Evolutionary conservation across 1,284 basidiomycete genomes (phyloP).

Genomic region (Ustilago cynodontis): DNA sequence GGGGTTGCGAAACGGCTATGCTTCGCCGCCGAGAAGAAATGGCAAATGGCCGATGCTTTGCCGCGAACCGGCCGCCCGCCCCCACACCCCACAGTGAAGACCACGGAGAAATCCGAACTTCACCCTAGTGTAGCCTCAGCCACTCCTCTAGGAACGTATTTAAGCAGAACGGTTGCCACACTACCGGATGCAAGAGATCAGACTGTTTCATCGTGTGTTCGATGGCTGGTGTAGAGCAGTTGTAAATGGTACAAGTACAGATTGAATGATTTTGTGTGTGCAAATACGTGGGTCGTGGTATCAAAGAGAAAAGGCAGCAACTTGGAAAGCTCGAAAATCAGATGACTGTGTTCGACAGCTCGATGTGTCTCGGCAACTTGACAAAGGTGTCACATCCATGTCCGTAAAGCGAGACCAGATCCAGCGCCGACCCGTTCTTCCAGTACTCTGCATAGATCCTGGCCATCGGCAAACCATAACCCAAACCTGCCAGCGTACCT

Average conservation of each 20-base stretch:
- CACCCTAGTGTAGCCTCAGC: neutral
- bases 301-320: too few species aligned
- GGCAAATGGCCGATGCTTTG: constrained; percentile 15
- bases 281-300: neutral
- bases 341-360: constrained; percentile 52
- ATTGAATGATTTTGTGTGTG: neutral
- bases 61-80: neutral
- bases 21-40: constrained; percentile 45
- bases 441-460: constrained; percentile 77
- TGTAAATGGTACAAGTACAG: constrained; percentile 3
- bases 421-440: constrained; percentile 45
- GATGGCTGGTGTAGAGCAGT: neutral
- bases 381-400: constrained; percentile 66
- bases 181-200: neutral
- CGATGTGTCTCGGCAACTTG: constrained; percentile 57
- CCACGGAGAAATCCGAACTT: neutral
- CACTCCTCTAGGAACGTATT: too few species aligned
- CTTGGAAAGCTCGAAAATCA: constrained; percentile 10
- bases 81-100: neutral
- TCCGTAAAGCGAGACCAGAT: constrained; percentile 35
- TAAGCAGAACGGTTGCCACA: neutral
- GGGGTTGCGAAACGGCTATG: constrained; percentile 5
- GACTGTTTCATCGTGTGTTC: neutral
- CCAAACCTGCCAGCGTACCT: constrained; percentile 84
- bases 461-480: constrained; percentile 81